Conservation (phyloP, 148 eudicot genomes). For the Dysphania ambrosioides region DNA sequence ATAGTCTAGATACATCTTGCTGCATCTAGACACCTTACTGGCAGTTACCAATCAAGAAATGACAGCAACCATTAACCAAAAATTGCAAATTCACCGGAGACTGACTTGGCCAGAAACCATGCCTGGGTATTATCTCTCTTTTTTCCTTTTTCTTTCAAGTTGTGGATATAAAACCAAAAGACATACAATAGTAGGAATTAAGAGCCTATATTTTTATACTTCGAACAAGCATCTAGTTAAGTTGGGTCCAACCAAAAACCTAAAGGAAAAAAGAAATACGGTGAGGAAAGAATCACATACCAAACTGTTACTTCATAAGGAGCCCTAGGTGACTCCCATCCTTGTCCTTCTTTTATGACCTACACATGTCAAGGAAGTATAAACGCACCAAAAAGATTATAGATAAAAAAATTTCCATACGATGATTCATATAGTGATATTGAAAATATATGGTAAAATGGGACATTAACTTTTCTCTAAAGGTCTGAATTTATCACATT, state of each 20-base stretch:
- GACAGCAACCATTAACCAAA: not conserved
- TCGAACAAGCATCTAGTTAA: not conserved
- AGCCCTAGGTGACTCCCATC: constrained; percentile 98
- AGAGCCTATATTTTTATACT: not conserved
- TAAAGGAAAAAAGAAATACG: constrained; percentile 10
- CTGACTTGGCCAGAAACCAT: not conserved
- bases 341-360: constrained; percentile 80
- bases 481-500: not conserved
- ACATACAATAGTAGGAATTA: not conserved
- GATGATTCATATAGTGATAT: not conserved
- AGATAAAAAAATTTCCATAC: no score
- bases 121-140: not conserved
- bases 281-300: constrained; percentile 34
- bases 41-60: not conserved
- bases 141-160: not conserved
- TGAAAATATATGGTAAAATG: no score
- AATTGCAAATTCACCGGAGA: not conserved
- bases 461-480: not conserved
- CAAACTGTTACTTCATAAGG: constrained; percentile 95
- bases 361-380: constrained; percentile 28
- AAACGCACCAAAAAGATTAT: not conserved
- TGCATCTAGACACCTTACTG: not conserved
- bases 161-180: not conserved
- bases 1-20: not conserved
- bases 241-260: not conserved